Percentiles rank a stretch among this genome's conserved stretches.
These are phyloP conservation scores for Durio zibethinus DNA, from an alignment of 345 rosid genomes.

Conservation along the genomic window DNA sequence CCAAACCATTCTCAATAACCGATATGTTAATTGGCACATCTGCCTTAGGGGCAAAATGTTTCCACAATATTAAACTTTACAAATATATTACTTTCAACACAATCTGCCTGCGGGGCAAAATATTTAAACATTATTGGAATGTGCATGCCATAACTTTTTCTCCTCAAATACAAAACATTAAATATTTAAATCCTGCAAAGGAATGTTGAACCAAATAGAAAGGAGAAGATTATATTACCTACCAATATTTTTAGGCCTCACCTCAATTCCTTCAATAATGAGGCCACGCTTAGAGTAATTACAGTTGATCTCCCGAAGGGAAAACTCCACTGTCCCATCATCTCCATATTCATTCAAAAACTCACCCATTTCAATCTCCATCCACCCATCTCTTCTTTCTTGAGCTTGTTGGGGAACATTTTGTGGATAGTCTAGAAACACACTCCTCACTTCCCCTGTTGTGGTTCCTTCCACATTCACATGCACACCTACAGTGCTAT, in stretches of 20 bases:
- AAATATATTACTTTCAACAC: too few relatives aligned
- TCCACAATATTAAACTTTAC: too few relatives aligned
- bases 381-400: slow-evolving; percentile 38
- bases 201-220: too few relatives aligned
- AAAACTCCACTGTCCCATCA: slow-evolving; percentile 15
- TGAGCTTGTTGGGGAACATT: not conserved
- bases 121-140: too few relatives aligned
- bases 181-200: too few relatives aligned
- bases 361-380: slow-evolving; percentile 38
- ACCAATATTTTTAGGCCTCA: slow-evolving; percentile 27
- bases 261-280: slow-evolving; percentile 36
- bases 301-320: slow-evolving; percentile 19
- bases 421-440: not conserved
- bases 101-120: too few relatives aligned
- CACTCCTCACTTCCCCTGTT: not conserved
- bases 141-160: too few relatives aligned
- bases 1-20: too few relatives aligned
- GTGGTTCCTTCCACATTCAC: not conserved
- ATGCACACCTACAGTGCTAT: not conserved
- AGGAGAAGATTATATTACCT: not conserved
- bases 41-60: too few relatives aligned
- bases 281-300: slow-evolving; percentile 24
- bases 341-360: slow-evolving; percentile 34
- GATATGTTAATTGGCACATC: too few relatives aligned
- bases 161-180: too few relatives aligned